Evolutionary conservation across 1,139 yeast species (phyloP).

Genomic region (Kluyveromyces marxianus): DNA sequence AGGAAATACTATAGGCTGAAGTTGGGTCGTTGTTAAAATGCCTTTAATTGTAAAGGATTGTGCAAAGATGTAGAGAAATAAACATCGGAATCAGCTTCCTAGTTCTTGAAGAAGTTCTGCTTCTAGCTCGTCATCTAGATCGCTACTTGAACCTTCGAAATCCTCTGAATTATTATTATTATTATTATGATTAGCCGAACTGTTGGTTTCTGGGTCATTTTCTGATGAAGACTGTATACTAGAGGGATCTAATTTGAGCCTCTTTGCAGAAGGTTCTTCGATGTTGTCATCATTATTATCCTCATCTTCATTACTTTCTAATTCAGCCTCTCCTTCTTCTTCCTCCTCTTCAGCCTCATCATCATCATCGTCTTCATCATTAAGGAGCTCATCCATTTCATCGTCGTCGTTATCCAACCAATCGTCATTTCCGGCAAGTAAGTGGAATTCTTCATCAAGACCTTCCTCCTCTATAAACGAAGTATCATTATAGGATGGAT

Average conservation of each 20-base stretch:
- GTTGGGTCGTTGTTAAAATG: no score
- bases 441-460: constrained; percentile 21
- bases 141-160: constrained; percentile 5
- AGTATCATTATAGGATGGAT: constrained; percentile 8
- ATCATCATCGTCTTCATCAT: constrained; percentile 29
- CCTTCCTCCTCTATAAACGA: constrained; percentile 18
- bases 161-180: neutral
- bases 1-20: no score
- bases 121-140: constrained; percentile 26
- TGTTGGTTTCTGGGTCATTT: constrained; percentile 4
- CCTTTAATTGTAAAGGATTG: no score
- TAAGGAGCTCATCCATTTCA: constrained; percentile 25
- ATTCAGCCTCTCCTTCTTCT: constrained; percentile 23
- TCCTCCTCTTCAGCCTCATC: constrained; percentile 31
- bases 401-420: constrained; percentile 30
- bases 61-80: no score
- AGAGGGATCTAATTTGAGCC: constrained; percentile 3
- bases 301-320: constrained; percentile 17
- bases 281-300: constrained; percentile 9
- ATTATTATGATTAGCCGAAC: neutral
- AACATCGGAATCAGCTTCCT: constrained; percentile 9
- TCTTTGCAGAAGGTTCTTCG: constrained; percentile 4
- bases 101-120: constrained; percentile 33
- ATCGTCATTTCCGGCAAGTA: constrained; percentile 29
- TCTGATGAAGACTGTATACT: constrained; percentile 9